These are phyloP conservation scores for Pseudoscleropodium purum DNA, from an alignment of 225 moss, liverwort and hornwort genomes.

Conservation along the genomic window DNA sequence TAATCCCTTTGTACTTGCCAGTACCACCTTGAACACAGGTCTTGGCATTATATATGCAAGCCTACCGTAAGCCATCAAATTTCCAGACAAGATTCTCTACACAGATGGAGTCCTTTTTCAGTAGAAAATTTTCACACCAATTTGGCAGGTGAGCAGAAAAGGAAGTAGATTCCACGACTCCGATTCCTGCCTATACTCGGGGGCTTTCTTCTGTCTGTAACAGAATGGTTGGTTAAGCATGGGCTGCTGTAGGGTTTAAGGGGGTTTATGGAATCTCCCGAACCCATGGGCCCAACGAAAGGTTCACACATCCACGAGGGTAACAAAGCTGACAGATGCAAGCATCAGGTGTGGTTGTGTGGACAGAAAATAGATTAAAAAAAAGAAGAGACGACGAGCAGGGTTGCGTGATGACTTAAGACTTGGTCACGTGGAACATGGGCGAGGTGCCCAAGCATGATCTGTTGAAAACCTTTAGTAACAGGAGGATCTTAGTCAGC, in stretches of 20 bases:
- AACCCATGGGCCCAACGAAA: background rate
- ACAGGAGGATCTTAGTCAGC: background rate
- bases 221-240: background rate
- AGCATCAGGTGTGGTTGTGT: background rate
- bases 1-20: background rate
- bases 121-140: background rate
- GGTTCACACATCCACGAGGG: background rate
- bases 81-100: background rate
- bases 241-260: background rate
- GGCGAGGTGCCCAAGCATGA: background rate
- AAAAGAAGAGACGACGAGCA: background rate
- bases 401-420: background rate
- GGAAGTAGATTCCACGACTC: background rate
- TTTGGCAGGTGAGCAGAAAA: background rate
- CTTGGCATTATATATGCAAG: background rate
- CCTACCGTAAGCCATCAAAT: background rate
- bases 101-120: background rate
- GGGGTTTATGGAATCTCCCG: background rate
- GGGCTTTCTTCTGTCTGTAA: background rate
- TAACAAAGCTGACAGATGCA: background rate
- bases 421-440: slow-evolving; percentile 10
- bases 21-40: background rate
- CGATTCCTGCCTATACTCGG: background rate
- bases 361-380: background rate
- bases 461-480: background rate